Conservation (phyloP, 768 basidiomycete species). For the Austroboletus eburneus region DNA sequence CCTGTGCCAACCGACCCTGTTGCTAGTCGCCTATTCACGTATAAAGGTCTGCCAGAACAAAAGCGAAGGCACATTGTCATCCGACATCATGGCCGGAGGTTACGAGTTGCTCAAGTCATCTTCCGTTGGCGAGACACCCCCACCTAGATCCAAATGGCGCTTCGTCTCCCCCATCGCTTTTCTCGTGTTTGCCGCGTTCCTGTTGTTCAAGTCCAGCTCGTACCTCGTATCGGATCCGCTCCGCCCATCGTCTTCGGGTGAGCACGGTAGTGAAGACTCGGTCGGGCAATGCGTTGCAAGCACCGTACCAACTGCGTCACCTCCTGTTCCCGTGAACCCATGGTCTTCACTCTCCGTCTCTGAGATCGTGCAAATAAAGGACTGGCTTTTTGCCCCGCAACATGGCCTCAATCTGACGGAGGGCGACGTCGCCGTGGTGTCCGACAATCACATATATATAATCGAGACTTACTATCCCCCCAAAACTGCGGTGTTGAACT, state of each 20-base stretch:
- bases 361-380: slow-evolving; percentile 41
- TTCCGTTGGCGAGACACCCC: not conserved
- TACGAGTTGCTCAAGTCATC: slow-evolving; percentile 17
- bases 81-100: slow-evolving; percentile 16
- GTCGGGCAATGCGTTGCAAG: slow-evolving; percentile 34
- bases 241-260: not conserved
- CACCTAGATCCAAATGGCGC: slow-evolving; percentile 9
- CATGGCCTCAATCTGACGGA: slow-evolving; percentile 47
- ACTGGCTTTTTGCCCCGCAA: slow-evolving; percentile 43
- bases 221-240: slow-evolving; percentile 3
- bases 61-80: not conserved
- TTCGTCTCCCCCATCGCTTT: slow-evolving; percentile 12
- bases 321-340: slow-evolving; percentile 43
- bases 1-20: not conserved
- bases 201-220: slow-evolving; percentile 6
- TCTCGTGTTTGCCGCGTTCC: slow-evolving; percentile 9
- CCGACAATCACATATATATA: slow-evolving; percentile 49
- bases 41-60: not conserved
- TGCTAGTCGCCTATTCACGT: too few relatives aligned
- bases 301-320: slow-evolving; percentile 31
- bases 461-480: slow-evolving; percentile 49
- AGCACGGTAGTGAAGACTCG: slow-evolving; percentile 1
- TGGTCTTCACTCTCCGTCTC: slow-evolving; percentile 48
- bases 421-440: slow-evolving; percentile 25
- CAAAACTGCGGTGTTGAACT: slow-evolving; percentile 44